Evolutionary conservation across 495 filamentous ascomycete species (phyloP).

Genomic region (Aspergillus egyptiacus): DNA sequence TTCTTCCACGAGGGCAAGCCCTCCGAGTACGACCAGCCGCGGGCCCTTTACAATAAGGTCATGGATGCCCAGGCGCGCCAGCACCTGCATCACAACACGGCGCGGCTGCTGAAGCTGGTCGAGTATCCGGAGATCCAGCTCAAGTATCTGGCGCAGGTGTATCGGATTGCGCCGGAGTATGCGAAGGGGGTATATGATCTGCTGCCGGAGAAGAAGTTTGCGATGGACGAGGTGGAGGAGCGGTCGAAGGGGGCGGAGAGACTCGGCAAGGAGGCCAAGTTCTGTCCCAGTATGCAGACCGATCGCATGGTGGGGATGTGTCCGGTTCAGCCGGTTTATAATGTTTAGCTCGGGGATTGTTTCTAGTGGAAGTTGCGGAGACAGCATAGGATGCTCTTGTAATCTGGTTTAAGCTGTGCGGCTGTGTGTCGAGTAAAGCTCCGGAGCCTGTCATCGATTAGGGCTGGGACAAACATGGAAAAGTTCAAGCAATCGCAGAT

Average conservation of each 20-base stretch:
- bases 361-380: too few species aligned
- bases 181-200: constrained; percentile 41
- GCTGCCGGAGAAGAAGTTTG: constrained; percentile 38
- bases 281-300: constrained; percentile 28
- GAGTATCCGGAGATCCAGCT: constrained; percentile 29
- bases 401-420: too few species aligned
- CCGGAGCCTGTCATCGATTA: too few species aligned
- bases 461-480: too few species aligned
- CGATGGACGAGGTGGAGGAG: constrained; percentile 27
- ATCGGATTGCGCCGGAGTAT: constrained; percentile 45
- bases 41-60: constrained; percentile 41
- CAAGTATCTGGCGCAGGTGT: constrained; percentile 50
- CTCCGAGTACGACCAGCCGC: constrained; percentile 49
- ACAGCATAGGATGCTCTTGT: too few species aligned
- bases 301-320: constrained; percentile 1
- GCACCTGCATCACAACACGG: constrained; percentile 45
- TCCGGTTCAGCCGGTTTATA: not conserved
- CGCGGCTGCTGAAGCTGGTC: constrained; percentile 23
- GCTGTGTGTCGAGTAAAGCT: too few species aligned
- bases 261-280: constrained; percentile 41
- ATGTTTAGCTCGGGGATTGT: too few species aligned
- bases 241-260: constrained; percentile 38
- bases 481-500: too few species aligned
- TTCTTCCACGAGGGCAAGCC: constrained; percentile 50
- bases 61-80: constrained; percentile 41